Conservation (phyloP, 2,329 filamentous ascomycete genomes). For the Colletotrichum sp. region DNA sequence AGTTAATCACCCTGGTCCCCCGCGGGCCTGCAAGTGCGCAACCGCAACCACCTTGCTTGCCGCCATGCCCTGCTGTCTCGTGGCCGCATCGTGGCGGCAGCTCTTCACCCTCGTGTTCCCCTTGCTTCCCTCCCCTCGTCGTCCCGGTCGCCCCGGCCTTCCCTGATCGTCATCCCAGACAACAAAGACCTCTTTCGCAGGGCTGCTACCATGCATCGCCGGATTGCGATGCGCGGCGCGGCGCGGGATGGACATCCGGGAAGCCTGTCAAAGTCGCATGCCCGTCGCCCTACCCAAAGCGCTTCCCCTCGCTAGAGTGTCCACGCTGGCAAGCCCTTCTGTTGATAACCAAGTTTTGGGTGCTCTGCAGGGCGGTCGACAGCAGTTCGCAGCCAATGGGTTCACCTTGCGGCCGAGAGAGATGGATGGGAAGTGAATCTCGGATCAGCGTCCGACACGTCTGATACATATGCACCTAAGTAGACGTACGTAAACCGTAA, state of each 20-base stretch:
- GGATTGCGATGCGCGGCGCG: not conserved
- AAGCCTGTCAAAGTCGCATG: slow-evolving; percentile 14
- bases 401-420: slow-evolving; percentile 5
- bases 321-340: not conserved
- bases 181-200: not conserved
- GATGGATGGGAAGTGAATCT: not conserved
- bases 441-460: not conserved
- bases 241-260: not conserved
- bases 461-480: not conserved
- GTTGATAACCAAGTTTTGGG: not conserved
- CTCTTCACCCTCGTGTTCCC: slow-evolving; percentile 17
- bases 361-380: not conserved
- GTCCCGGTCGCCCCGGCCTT: not conserved
- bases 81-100: slow-evolving; percentile 11
- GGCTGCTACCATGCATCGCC: not conserved
- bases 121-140: not conserved
- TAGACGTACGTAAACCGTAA: not conserved
- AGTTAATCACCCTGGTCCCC: slow-evolving; percentile 2
- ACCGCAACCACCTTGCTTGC: not conserved
- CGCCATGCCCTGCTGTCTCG: slow-evolving; percentile 3
- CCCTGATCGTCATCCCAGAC: not conserved
- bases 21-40: not conserved
- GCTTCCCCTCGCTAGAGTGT: not conserved
- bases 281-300: not conserved
- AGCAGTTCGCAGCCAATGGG: not conserved